phyloP scores from a whole-genome alignment of 1,284 basidiomycete species.

The Golubevia sp. region DNA sequence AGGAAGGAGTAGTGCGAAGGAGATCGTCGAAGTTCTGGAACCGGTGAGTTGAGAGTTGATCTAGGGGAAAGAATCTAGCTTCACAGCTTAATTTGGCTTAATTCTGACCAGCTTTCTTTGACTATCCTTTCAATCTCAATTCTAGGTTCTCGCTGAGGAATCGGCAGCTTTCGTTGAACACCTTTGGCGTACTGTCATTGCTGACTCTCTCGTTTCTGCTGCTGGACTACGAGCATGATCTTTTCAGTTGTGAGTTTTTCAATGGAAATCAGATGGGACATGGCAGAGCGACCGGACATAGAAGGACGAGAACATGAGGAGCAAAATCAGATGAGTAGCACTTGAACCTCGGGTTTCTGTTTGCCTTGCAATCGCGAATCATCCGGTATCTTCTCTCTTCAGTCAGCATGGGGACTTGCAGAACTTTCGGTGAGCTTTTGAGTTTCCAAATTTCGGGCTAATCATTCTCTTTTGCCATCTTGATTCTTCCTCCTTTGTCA shows the following conservation, averaged over 20 bases:
- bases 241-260: constrained; percentile 17
- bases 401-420: no score
- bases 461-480: background rate
- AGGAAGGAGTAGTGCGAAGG: constrained; percentile 14
- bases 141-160: constrained; percentile 46
- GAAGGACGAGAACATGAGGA: no score
- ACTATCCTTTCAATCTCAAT: background rate
- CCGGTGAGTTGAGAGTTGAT: constrained; percentile 26
- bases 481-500: constrained; percentile 1
- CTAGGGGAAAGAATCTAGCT: background rate
- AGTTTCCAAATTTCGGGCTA: constrained; percentile 10
- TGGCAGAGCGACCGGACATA: no score
- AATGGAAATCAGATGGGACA: no score
- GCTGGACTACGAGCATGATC: constrained; percentile 8
- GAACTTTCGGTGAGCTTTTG: no score
- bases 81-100: background rate
- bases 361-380: no score
- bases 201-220: constrained; percentile 29
- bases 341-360: no score
- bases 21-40: constrained; percentile 34
- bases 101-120: background rate
- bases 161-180: constrained; percentile 36
- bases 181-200: constrained; percentile 42
- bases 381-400: no score
- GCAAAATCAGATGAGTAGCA: no score